Evolutionary conservation across 495 filamentous ascomycete species (phyloP).

Genomic region (Penicillium verhagenii): DNA sequence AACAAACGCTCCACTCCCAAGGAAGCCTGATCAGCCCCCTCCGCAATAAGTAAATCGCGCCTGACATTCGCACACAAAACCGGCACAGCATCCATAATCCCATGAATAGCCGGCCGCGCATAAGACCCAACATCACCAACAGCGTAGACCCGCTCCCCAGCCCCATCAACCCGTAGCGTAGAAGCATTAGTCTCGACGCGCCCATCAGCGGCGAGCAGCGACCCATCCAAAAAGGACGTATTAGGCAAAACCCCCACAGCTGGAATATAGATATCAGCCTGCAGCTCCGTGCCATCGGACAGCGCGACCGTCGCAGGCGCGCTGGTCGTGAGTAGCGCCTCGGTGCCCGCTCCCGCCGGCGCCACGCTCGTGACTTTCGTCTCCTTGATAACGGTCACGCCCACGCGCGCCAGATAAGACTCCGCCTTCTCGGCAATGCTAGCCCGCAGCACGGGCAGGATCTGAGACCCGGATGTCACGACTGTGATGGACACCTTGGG

Average conservation of each 20-base stretch:
- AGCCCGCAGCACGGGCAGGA: slow-evolving; percentile 45
- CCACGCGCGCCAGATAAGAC: slow-evolving; percentile 38
- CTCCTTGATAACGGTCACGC: slow-evolving; percentile 45
- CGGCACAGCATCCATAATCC: slow-evolving; percentile 39
- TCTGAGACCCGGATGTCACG: slow-evolving; percentile 35
- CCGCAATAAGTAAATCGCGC: slow-evolving; percentile 32
- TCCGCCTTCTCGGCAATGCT: slow-evolving; percentile 39
- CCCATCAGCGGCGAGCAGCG: slow-evolving; percentile 32
- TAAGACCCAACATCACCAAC: slow-evolving; percentile 41
- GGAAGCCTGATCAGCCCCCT: slow-evolving; percentile 1
- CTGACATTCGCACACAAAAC: slow-evolving; percentile 45
- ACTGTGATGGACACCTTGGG: slow-evolving; percentile 46
- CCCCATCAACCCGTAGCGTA: slow-evolving; percentile 48
- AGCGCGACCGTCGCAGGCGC: slow-evolving; percentile 35
- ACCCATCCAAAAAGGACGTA: slow-evolving; percentile 35
- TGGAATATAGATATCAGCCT: slow-evolving; percentile 50
- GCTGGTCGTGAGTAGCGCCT: slow-evolving; percentile 16
- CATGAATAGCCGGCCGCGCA: slow-evolving; percentile 33
- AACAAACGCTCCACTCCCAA: slow-evolving; percentile 20
- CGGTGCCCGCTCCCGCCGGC: slow-evolving; percentile 22
- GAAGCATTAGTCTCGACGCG: slow-evolving; percentile 41
- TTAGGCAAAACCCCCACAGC: slow-evolving; percentile 47
- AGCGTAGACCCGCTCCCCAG: slow-evolving; percentile 48
- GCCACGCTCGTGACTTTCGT: slow-evolving; percentile 22
- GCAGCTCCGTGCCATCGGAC: slow-evolving; percentile 33